phyloP scores from a whole-genome alignment of 1,284 basidiomycete genomes.

The Neonothopanus nambi region DNA sequence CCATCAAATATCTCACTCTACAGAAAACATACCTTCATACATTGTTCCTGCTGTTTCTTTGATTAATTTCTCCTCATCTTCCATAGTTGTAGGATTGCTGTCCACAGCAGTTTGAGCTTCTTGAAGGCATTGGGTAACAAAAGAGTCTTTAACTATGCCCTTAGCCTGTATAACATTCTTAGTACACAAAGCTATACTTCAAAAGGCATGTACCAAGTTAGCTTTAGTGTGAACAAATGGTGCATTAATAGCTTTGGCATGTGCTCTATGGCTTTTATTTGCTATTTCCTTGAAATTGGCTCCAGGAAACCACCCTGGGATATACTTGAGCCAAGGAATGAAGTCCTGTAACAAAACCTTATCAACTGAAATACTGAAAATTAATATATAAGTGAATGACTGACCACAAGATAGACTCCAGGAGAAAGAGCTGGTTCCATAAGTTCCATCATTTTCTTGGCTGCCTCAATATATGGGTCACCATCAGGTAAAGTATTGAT shows the following conservation, averaged over 20 bases:
- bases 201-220: too few species aligned
- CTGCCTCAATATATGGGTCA: constrained; percentile 5
- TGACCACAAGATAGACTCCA: constrained; percentile 1
- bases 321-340: constrained; percentile 26
- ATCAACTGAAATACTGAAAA: too few species aligned
- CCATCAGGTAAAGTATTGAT: not conserved
- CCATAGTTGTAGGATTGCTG: too few species aligned
- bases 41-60: constrained; percentile 3
- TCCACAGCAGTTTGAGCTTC: too few species aligned
- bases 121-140: not conserved
- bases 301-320: constrained; percentile 10
- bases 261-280: not conserved
- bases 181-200: too few species aligned
- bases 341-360: constrained; percentile 19
- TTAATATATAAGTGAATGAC: not conserved
- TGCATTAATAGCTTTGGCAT: not conserved
- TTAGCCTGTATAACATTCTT: not conserved
- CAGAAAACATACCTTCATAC: not conserved
- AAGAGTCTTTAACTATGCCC: constrained; percentile 1
- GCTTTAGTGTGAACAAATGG: not conserved
- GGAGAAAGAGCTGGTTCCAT: not conserved
- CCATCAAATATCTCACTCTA: too few species aligned
- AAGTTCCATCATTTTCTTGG: not conserved
- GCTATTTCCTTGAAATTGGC: constrained; percentile 9
- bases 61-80: constrained; percentile 5